Evolutionary conservation across 108 stramenopile genomes (phyloP), one percentile per base, ranked within the genome.

Genomic region (Nitzschia palea): DNA sequence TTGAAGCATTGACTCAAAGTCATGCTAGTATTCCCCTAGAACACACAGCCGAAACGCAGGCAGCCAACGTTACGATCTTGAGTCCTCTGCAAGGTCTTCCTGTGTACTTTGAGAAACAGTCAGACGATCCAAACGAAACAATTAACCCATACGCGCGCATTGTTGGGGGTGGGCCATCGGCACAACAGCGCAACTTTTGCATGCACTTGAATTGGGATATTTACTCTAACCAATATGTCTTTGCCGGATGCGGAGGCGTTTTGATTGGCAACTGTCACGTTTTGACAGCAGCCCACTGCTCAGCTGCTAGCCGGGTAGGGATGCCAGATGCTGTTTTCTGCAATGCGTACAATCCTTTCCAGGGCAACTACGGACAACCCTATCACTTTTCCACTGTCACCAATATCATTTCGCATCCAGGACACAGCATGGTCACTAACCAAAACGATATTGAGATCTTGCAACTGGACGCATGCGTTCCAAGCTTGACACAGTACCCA

Each of bases 211-310:
- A 17, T 1, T 60, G 59, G 59, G 59, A 60, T 32, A 18, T 25
- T 34, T 10, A 10, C 10, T 27, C 28, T 18, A 34, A 26, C 12
- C 48, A 51, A 61, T 70, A 55, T 4, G 28, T 32, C 18, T 76
- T 76, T 63, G 67, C 64, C 2, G 74, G 74, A 2, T 82, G 80
- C 33, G 77, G 73, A 8, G 81, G 70, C 1, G 55, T 70, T 15
- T 57, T 82, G 31, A 58, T 82, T 23, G 65, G 73, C 22, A 40
- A 58, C 30, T 73, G 81, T 54, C 81, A 82, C 50, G 73, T 78
- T 15, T 48, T 82, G 44, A 78, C 81, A 0, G 81, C 81, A 0
- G 81, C 70, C 18, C 81, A 82, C 53, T 82, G 81, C 43, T 31
- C 66, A 22, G 14, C 64, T 15, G 65, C 26, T n/a, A 37, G 27